Base-by-base conservation (phyloP, 257 asterid species). In the Nicotiana knightiana region DNA sequence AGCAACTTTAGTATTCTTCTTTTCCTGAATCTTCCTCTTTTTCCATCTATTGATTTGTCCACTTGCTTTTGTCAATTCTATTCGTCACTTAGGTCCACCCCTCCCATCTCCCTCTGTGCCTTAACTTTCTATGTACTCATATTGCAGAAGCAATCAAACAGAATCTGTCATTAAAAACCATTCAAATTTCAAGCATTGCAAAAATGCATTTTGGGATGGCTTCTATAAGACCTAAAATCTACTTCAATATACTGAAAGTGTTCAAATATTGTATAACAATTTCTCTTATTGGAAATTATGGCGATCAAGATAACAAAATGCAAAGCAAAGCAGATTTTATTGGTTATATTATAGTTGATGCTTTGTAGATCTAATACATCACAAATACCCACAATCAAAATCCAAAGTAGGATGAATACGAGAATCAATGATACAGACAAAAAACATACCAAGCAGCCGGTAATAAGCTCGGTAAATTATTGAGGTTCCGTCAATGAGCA, bases 401-500 rank as follows among this genome's bases (percentile, higher is more conserved):
- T 48, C 37, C 26, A 53, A 53, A 46, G 39, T 65, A 66, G 21
- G 37, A 64, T 39, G 62, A 18, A 13, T 4, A 10, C 6, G 3
- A 58, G 5, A 11, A 71, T 10, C 26, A 35, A 43, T 16, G 21
- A 67, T 43, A 62, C 15, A 39, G 18, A 33, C 62, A 43, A 21
- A 71, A 6, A 37, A 77, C 93, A 70, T 86, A 96, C 99, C 99
- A 85, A 96, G 89, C 87, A 96, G 97, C 87, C 90, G 90, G 93
- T 91, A 96, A 80, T 96, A 96, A 28, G 99, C 97, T 84, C 99
- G 86, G 81, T 96, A 94, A 64, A 96, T 94, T 85, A 96, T 82
- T 4, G 99, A 88, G 32, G 98, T 92, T 77, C 99, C 99, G 51
- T 96, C 99, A 32, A 96, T 86, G 83, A 96, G 98, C 99, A 96